Evolutionary conservation across 2,329 filamentous ascomycete genomes (phyloP), one percentile per base, ranked within the genome.

Genomic region (Cercospora zeae-maydis): DNA sequence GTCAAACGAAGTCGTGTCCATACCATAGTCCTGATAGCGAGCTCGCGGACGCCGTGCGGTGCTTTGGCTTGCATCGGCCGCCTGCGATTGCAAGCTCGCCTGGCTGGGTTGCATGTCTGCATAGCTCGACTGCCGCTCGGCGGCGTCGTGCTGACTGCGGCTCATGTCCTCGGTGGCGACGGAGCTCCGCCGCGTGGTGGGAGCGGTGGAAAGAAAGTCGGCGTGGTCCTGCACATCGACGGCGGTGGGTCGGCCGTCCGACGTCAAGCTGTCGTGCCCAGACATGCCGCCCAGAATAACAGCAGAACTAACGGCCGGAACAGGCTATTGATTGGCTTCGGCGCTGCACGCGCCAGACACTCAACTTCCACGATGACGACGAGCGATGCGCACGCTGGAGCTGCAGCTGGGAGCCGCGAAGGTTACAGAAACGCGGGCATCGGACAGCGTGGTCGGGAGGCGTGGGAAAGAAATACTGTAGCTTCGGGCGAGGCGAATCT

Each of bases 1-100:
- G 2, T 45, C 6, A 30, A 21, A 31, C 4, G 5, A 19, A 13
- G 1, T 37, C 31, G 36, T 34, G 34, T 52, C 30, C 61, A 55
- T 65, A 72, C 72, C 72, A 62, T 73, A 73, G 58, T 74, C 69
- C 56, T 69, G 71, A 16, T 51, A 42, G 57, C 70, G 66, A 24
- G 70, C 64, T 19, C 71, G 61, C 19, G 66, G 66, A 42, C 69
- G 63, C 36, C 67, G 65, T 10, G 60, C 63, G 39, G 58, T 55
- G 58, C 58, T 49, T 56, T 61, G 58, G 27, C 33, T 13, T 10
- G 63, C 67, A 27, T 63, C 53, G 24, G 31, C 62, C 31, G 58
- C 16, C 47, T 70, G 68, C 7, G 67, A 65, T 33, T 62, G 55
- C 47, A 69, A 45, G 59, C 71, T 72, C 24, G 66, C 63, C 58